phyloP scores from a whole-genome alignment of 768 basidiomycete species.

The Xerocomellus amylosporus region DNA sequence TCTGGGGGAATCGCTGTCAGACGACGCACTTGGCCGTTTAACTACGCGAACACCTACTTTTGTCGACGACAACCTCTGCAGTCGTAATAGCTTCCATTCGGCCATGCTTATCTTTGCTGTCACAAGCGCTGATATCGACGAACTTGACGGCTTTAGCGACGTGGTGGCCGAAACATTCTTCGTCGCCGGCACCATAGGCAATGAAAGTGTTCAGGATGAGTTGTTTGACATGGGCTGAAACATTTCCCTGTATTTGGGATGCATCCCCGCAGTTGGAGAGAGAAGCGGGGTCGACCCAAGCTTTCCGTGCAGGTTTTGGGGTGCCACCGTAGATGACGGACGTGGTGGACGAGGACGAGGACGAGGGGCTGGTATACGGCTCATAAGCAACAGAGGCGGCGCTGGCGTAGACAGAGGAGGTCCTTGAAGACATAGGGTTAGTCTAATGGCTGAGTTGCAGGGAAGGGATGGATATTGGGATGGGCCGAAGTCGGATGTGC shows the following conservation, averaged over 20 bases:
- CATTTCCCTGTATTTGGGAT: constrained; percentile 60
- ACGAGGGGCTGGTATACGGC: constrained; percentile 18
- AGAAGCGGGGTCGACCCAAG: constrained; percentile 65
- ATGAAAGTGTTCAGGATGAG: constrained; percentile 65
- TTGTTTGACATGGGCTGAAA: constrained; percentile 59
- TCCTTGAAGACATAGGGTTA: constrained; percentile 29
- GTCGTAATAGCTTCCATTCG: constrained; percentile 58
- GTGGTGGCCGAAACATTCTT: constrained; percentile 57
- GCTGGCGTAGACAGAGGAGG: constrained; percentile 27
- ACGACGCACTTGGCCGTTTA: not conserved
- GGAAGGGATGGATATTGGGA: constrained; percentile 2
- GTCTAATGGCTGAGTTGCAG: not conserved
- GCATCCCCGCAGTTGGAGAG: constrained; percentile 59
- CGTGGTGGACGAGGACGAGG: constrained; percentile 19
- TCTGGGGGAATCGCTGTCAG: constrained; percentile 35
- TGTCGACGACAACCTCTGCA: constrained; percentile 60
- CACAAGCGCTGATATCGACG: constrained; percentile 53
- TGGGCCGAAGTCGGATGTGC: constrained; percentile 1
- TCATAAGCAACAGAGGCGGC: constrained; percentile 30
- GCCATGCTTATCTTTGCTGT: constrained; percentile 46
- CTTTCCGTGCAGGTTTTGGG: constrained; percentile 30
- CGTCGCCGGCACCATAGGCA: constrained; percentile 66
- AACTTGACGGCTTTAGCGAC: constrained; percentile 62
- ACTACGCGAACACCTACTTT: constrained; percentile 41
- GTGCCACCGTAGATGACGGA: constrained; percentile 27